These are phyloP conservation scores for Leishmania gerbilli DNA, from an alignment of 208 protist genomes.

Conservation along the genomic window DNA sequence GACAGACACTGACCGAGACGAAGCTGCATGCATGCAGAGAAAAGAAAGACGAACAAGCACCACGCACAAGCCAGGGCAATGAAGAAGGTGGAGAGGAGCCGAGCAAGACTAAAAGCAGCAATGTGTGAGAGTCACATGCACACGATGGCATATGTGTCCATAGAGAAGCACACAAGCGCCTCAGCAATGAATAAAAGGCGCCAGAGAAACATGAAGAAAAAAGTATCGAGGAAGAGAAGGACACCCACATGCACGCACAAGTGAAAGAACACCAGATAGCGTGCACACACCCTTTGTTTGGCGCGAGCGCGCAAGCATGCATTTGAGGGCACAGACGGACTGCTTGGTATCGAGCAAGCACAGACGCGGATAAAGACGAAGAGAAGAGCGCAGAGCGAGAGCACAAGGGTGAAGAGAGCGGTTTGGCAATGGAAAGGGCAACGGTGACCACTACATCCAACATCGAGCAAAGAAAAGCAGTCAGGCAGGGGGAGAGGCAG, in stretches of 20 bases:
- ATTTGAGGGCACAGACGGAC: neutral
- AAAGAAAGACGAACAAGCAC: neutral
- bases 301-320: neutral
- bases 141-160: neutral
- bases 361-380: neutral
- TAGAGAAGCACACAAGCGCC: neutral
- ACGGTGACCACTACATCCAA: neutral
- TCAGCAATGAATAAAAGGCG: neutral
- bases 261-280: neutral
- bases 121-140: neutral
- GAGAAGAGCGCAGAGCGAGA: neutral
- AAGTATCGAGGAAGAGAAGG: conserved; percentile 5
- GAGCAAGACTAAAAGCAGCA: neutral
- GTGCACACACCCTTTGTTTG: neutral
- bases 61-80: conserved; percentile 9
- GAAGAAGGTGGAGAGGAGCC: neutral
- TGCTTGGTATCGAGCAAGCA: neutral
- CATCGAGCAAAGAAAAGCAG: neutral
- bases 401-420: neutral
- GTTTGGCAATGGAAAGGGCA: neutral
- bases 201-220: neutral
- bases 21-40: neutral
- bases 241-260: neutral
- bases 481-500: neutral
- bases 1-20: neutral